These are phyloP conservation scores for Podaxis sp. DNA, from an alignment of 768 basidiomycete species.

Conservation along the genomic window DNA sequence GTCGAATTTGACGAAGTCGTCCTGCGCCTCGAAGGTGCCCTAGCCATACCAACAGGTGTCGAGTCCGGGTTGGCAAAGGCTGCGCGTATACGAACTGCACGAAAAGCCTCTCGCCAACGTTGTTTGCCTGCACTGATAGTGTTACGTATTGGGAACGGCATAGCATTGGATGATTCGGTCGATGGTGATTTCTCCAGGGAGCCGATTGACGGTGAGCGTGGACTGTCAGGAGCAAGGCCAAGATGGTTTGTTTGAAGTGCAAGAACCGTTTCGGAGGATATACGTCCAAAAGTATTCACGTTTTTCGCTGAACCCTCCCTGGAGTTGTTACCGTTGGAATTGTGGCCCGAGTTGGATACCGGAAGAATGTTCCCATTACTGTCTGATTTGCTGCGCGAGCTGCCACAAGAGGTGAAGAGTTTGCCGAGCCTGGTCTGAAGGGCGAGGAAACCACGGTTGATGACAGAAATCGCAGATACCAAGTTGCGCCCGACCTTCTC, in stretches of 20 bases:
- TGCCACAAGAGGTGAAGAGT: background rate
- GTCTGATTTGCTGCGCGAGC: background rate
- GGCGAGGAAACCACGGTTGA: background rate
- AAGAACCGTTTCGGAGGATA: conserved; percentile 17
- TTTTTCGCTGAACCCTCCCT: conserved; percentile 9
- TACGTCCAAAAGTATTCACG: conserved; percentile 13
- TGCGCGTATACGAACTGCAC: conserved; percentile 37
- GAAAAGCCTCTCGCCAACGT: conserved; percentile 40
- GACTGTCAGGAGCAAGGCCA: conserved; percentile 12
- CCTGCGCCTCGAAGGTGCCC: conserved; percentile 6
- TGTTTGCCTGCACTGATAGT: conserved; percentile 30
- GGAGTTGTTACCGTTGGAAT: background rate
- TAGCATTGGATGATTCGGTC: background rate
- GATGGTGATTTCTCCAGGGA: conserved; percentile 18
- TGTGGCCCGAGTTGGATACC: background rate
- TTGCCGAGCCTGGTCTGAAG: background rate
- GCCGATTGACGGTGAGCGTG: conserved; percentile 14
- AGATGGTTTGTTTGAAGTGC: conserved; percentile 1
- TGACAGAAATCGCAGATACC: background rate
- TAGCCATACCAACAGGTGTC: background rate
- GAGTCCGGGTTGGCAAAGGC: background rate
- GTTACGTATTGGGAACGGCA: conserved; percentile 9
- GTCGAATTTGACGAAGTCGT: conserved; percentile 11
- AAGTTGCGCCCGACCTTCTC: conserved; percentile 2
- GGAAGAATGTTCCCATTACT: background rate